phyloP scores from a whole-genome alignment of 495 filamentous ascomycete genomes.

The Glonium stellatum region DNA sequence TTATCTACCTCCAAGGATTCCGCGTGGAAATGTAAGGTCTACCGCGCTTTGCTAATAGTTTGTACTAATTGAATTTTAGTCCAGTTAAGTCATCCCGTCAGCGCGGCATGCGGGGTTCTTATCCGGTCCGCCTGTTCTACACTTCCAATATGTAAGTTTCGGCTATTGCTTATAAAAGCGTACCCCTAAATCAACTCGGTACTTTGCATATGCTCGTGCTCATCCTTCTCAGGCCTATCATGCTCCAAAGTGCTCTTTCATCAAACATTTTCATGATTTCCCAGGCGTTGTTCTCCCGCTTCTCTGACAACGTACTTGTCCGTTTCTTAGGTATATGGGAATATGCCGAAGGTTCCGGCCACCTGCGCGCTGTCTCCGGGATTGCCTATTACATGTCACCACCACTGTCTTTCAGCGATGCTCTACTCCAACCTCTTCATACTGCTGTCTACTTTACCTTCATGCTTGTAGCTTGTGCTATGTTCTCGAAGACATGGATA shows the following conservation, averaged over 20 bases:
- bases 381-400: conserved; percentile 97
- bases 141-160: conserved; percentile 62
- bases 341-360: conserved; percentile 86
- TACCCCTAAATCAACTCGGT: too few species aligned
- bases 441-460: conserved; percentile 92
- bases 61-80: conserved; percentile 3
- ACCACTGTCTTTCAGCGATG: conserved; percentile 92
- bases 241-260: conserved; percentile 95
- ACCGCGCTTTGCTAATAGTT: too few species aligned
- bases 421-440: conserved; percentile 91
- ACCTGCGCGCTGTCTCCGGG: conserved; percentile 87
- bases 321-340: conserved; percentile 97
- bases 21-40: conserved; percentile 73
- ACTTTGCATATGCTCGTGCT: too few species aligned
- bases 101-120: conserved; percentile 87
- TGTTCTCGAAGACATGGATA: conserved; percentile 99
- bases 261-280: conserved; percentile 98
- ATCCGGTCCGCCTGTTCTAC: conserved; percentile 76
- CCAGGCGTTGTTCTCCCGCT: conserved; percentile 98
- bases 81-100: conserved; percentile 99
- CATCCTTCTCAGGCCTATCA: conserved; percentile 62
- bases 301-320: conserved; percentile 96
- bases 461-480: conserved; percentile 93
- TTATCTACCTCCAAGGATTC: conserved; percentile 99
- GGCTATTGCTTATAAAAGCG: too few species aligned